Base-by-base conservation (phyloP, 2,329 filamentous ascomycete species). In the Aureobasidium sp. region DNA sequence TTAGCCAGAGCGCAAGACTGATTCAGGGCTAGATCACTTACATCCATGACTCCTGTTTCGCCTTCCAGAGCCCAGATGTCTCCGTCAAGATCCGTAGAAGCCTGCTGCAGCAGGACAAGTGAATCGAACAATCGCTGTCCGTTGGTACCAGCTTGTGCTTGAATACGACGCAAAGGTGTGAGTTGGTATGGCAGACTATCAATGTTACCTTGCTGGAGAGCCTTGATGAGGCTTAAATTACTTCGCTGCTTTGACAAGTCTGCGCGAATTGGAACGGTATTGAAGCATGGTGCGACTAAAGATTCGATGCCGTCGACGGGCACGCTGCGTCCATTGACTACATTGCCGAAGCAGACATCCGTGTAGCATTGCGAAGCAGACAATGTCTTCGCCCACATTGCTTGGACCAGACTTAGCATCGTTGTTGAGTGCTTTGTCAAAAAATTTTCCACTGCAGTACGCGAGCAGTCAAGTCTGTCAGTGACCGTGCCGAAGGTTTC, bases 231-330 rank as follows among this genome's bases (percentile, higher is more conserved):
- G 5, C 86, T 81, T 0, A 79, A 68, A 62, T 86, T 85, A 17
- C 79, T 80, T 0, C 72, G 76, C 1, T 71, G 71, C 2, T 70
- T 70, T 1, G 79, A 74, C 10, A 89, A 64, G 36, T 84, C 75
- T 17, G 85, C 75, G 29, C 90, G 83, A 1, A 91, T 70, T 0
- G 92, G 91, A 13, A 96, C 75, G 0, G 92, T 96, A 70, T 96
- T 97, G 79, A 97, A 96, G 71, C 91, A 96, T 0, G 92, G 92
- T 0, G 90, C 91, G n/a, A 95, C 83, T 6, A 96, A 81, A 4
- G 80, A 78, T 41, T 92, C 86, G 12, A 93, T 78, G 0, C 82
- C 83, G 6, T 87, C 81, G 2, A 92, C 72, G 0, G 84, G 75
- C 10, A 90, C 71, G 0, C 86, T 87, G 8, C 92, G 85, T 1